Base-by-base conservation (phyloP, 306 rosid species). In the Boehmeria nivea region DNA sequence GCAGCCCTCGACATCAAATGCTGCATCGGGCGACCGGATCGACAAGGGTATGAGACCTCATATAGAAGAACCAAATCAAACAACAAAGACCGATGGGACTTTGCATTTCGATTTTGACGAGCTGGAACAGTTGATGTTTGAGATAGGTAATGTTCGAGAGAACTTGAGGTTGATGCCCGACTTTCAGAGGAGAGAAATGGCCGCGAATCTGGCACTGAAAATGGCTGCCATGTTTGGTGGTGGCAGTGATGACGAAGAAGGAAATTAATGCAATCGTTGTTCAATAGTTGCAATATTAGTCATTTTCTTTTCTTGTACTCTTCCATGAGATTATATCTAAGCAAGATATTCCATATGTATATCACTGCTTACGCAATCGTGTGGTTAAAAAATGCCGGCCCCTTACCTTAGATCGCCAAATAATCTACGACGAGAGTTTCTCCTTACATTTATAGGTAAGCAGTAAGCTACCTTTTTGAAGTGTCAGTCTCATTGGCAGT, bases 101-200 rank as follows among this genome's bases (percentile, higher is more conserved):
- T 39, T 61, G 24, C 66, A 25, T 42, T 70, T 83, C 34, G 90
- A 83, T 24, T 50, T 86, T 6, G 97, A 89, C 72, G 94, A 79
- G 78, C 59, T 83, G 78, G 97, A 86, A 54, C 87, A 78, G 60
- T 57, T 89, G 78, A 83, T 86, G 97, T 83, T 94, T 15, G 94
- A 83, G 81, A 83, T 89, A 33, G 89, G 95, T 55, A 89, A 81
- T 64, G 68, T 79, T 84, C 95, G 89, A 8, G 70, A 64, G 19
- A 81, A 75, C 46, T 67, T 90, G 74, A 86, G 97, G 72, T 68
- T 86, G 74, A 86, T 90, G 94, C 95, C 95, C 11, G 97, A 86
- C 76, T 86, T 83, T 71, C 88, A 81, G 72, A 80, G 94, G 68
- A 67, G 83, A 69, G 94, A 86, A 64, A 90, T 76, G 94, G 95